Evolutionary conservation across 164 flowering plant genomes (phyloP).

Genomic region (Liquidambar formosana): DNA sequence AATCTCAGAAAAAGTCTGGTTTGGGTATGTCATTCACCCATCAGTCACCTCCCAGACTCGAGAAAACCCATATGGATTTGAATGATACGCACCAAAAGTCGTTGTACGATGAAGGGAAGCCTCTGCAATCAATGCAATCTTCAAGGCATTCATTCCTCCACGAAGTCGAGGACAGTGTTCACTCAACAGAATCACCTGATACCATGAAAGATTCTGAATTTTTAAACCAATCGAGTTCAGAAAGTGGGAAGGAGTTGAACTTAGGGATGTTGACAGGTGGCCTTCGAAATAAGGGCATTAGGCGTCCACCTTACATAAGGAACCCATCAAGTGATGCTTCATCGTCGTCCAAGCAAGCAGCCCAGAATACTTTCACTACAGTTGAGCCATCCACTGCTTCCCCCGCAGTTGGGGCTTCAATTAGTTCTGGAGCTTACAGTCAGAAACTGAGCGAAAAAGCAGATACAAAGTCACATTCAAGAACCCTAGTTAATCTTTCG

Average conservation of each 20-base stretch:
- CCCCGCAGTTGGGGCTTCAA: slow-evolving; percentile 10
- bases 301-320: slow-evolving; percentile 47
- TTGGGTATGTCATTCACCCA: neutral
- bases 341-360: slow-evolving; percentile 17
- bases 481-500: slow-evolving; percentile 6
- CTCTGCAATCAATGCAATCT: slow-evolving; percentile 9
- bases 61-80: slow-evolving; percentile 12
- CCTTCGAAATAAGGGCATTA: slow-evolving; percentile 56
- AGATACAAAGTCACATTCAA: slow-evolving; percentile 15
- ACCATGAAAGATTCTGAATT: slow-evolving; percentile 18
- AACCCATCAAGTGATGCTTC: slow-evolving; percentile 27
- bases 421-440: slow-evolving; percentile 2
- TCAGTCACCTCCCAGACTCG: slow-evolving; percentile 9
- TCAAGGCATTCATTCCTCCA: slow-evolving; percentile 16
- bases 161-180: slow-evolving; percentile 15
- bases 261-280: slow-evolving; percentile 72
- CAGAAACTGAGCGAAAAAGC: slow-evolving; percentile 10
- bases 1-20: slow-evolving; percentile 12
- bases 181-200: slow-evolving; percentile 9
- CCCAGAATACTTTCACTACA: slow-evolving; percentile 14
- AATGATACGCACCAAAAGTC: slow-evolving; percentile 12
- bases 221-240: slow-evolving; percentile 22
- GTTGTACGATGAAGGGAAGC: slow-evolving; percentile 12
- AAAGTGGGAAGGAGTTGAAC: slow-evolving; percentile 36
- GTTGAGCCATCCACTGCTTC: slow-evolving; percentile 22